Evolutionary conservation across 139 green algal genomes (phyloP).

Genomic region (Auxenochlorella pyrenoidosa): DNA sequence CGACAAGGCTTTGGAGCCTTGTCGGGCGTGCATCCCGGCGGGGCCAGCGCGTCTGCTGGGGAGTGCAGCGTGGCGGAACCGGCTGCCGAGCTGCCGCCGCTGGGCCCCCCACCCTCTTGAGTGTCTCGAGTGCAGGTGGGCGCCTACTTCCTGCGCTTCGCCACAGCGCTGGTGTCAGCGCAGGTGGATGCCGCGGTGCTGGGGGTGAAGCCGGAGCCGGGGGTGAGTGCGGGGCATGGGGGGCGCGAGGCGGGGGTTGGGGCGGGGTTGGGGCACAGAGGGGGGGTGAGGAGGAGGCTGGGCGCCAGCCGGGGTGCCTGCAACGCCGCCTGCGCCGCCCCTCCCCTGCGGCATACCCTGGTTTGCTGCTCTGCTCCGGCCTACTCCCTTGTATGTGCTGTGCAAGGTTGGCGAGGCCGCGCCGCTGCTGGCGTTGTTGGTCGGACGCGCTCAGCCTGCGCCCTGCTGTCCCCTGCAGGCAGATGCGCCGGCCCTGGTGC

Average conservation of each 20-base stretch:
- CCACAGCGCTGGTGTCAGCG: neutral
- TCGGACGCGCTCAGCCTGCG: neutral
- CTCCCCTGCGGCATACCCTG: neutral
- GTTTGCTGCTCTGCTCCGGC: neutral
- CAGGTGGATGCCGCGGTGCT: constrained; percentile 1
- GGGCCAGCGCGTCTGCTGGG: too few relatives aligned
- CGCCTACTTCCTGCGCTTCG: constrained; percentile 23
- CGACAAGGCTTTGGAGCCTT: too few relatives aligned
- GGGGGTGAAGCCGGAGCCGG: neutral
- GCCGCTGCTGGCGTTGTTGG: too few relatives aligned
- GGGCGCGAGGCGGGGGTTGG: too few relatives aligned
- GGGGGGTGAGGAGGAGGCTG: too few relatives aligned
- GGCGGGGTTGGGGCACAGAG: too few relatives aligned
- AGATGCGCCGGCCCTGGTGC: constrained; percentile 16
- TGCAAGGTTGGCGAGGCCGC: neutral
- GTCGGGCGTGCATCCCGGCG: too few relatives aligned
- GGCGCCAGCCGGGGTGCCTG: neutral
- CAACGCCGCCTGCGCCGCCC: too few relatives aligned
- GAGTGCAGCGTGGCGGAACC: too few relatives aligned
- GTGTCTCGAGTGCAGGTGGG: neutral
- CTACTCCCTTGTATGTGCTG: neutral
- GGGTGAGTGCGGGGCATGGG: neutral
- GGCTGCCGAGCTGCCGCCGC: too few relatives aligned
- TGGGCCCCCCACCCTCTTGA: too few relatives aligned
- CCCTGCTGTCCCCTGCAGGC: neutral